Base-by-base conservation (phyloP, 768 basidiomycete species). In the Mycena rebaudengoi region DNA sequence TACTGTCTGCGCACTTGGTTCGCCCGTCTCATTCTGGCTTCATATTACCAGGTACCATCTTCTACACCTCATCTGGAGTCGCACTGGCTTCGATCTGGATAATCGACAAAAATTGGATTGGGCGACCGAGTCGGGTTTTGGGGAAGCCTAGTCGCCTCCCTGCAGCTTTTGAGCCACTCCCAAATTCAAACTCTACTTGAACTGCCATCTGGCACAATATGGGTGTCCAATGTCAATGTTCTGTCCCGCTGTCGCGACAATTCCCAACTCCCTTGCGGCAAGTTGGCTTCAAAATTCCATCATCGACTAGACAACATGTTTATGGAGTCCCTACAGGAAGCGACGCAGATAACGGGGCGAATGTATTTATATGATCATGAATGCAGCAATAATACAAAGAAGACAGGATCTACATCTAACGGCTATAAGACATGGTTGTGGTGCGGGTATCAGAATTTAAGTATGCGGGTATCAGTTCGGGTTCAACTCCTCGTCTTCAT, bases 1-100 rank as follows among this genome's bases (percentile, higher is more conserved):
- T 94, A 91, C 1, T 91, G 93, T 13, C 75, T 94, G 48, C 82
- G 90, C 55, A 95, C 92, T 6, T 95, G 93, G 93, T 78, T 83
- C 28, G 91, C 93, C 6, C 89, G 91, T 66, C 83, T 90, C 44
- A 77, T 85, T 29, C 78, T 94, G 21, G 86, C 87, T 0, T 83
- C 88, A 48, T 89, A 87, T 69, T 77, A 70, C 78, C 87, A 73
- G 83, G 92, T 91, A 75, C 67, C 46, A 45, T n/a, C n/a, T n/a
- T n/a, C n/a, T n/a, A n/a, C n/a, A 14, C 28, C 8, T 30, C 35
- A 23, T 10, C 41, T 8, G n/a, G 16, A 14, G n/a, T n/a, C n/a
- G n/a, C n/a, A n/a, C n/a, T n/a, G 33, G 63, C 69, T n/a, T 33
- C 53, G 26, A 82, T 8, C 52, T 87, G 12, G 75, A 89, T 1